Evolutionary conservation across 1,284 basidiomycete species (phyloP).

Genomic region (Austroboletus niveus): DNA sequence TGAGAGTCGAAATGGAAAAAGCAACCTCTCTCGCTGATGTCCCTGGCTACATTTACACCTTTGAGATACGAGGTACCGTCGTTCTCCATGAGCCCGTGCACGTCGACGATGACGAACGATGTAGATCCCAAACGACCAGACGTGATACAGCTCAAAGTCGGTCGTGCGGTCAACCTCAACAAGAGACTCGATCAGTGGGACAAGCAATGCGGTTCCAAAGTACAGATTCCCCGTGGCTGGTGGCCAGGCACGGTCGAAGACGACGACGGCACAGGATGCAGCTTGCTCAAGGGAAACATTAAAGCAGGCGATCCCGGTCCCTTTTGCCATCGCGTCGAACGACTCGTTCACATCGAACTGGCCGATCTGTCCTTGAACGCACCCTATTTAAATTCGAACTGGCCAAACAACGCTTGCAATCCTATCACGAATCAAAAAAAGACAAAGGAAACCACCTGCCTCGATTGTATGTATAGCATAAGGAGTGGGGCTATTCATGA

Average conservation of each 20-base stretch:
- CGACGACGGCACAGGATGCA: too few species aligned
- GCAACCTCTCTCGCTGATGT: slow-evolving; percentile 55
- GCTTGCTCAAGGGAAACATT: slow-evolving; percentile 46
- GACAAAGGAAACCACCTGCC: slow-evolving; percentile 24
- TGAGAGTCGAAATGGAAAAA: slow-evolving; percentile 72
- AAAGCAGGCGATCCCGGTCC: slow-evolving; percentile 52
- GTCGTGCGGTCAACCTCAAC: slow-evolving; percentile 45
- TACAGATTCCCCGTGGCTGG: slow-evolving; percentile 49
- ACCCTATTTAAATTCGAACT: slow-evolving; percentile 58
- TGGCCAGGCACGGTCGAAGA: slow-evolving; percentile 44
- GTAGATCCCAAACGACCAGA: slow-evolving; percentile 31
- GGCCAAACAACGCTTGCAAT: slow-evolving; percentile 28
- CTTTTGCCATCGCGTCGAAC: slow-evolving; percentile 51
- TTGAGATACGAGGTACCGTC: slow-evolving; percentile 64
- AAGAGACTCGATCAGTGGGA: slow-evolving; percentile 68
- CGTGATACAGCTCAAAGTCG: slow-evolving; percentile 49
- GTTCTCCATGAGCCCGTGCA: not conserved
- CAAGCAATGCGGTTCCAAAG: slow-evolving; percentile 59
- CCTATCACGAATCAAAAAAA: slow-evolving; percentile 9
- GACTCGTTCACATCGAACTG: slow-evolving; percentile 74
- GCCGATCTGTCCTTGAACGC: slow-evolving; percentile 58
- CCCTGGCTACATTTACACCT: slow-evolving; percentile 74
- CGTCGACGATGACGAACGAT: not conserved
- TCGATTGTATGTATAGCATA: slow-evolving; percentile 33
- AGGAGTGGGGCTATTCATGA: not conserved